Base-by-base conservation (phyloP, 1,284 basidiomycete species). In the Malassezia restricta region DNA sequence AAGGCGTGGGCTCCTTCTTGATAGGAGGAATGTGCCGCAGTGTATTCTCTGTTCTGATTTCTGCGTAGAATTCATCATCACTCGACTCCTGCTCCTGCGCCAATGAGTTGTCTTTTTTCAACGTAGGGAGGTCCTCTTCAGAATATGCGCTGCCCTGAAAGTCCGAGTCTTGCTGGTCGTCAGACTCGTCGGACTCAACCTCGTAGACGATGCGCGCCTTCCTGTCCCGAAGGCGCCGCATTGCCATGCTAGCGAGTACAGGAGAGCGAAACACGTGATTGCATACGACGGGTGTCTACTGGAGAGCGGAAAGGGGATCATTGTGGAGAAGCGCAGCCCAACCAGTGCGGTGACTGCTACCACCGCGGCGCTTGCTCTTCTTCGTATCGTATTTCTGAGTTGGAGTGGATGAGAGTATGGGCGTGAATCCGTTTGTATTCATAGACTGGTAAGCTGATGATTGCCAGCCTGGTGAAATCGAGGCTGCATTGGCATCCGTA, bases 251-350 rank as follows among this genome's bases (percentile, higher is more conserved):
- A 40, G n/a, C n/a, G 20, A 20, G n/a, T 8, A 39, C 8, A 8
- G 8, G 37, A 39, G n/a, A 15, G 20, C n/a, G n/a, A 12, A n/a
- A 35, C 33, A 35, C 33, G 33, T 35, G 33, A 35, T 35, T 35
- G 11, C 11, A 35, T 35, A 35, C 2, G 11, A 35, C 33, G 33
- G 33, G 11, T 35, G 11, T 35, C 15, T 15, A 35, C 15, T 35
- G 33, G 15, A 40, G 32, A 8, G 41, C 49, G 28, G 42, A 33
- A 11, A 45, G 8, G 3, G 49, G 49, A 39, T 51, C 49, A 31
- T 40, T 45, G 46, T n/a, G 37, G n/a, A 54, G 40, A 20, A 54
- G 31, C n/a, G 52, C 52, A 8, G 47, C 35, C 52, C 52, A 54
- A 35, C 52, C 46, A 20, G 38, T 14, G 38, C 38, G 39, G 20